phyloP scores from a whole-genome alignment of 2,329 filamentous ascomycete genomes.

The Penicillium sp. region DNA sequence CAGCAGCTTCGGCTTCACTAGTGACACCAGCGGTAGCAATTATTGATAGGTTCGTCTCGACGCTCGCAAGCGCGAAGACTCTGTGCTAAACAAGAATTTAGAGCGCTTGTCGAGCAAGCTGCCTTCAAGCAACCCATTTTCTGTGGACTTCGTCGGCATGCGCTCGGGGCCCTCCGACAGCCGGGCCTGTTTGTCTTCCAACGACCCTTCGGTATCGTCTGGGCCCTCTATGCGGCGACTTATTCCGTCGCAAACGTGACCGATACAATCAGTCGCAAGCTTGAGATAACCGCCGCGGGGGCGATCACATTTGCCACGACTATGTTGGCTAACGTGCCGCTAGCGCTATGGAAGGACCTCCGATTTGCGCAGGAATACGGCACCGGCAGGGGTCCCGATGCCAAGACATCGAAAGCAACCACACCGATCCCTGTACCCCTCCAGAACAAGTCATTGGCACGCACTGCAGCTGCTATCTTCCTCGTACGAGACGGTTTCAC shows the following conservation, averaged over 20 bases:
- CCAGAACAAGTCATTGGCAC: conserved; percentile 12
- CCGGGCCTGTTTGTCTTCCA: conserved; percentile 31
- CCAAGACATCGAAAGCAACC: conserved; percentile 59
- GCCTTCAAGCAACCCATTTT: conserved; percentile 22
- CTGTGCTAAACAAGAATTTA: conserved; percentile 1
- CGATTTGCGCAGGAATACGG: conserved; percentile 66
- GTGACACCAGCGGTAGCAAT: conserved; percentile 26
- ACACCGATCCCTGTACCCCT: neutral
- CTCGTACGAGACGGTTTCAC: conserved; percentile 76
- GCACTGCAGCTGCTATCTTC: conserved; percentile 56
- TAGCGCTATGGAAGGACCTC: conserved; percentile 31
- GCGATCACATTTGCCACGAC: conserved; percentile 63
- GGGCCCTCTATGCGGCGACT: conserved; percentile 71
- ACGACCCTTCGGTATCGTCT: conserved; percentile 38
- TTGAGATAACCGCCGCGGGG: conserved; percentile 50
- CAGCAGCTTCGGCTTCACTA: conserved; percentile 22
- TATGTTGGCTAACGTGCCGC: conserved; percentile 29
- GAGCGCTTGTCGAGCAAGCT: conserved; percentile 25
- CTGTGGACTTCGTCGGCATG: conserved; percentile 18
- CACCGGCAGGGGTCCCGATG: conserved; percentile 46
- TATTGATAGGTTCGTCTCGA: conserved; percentile 24
- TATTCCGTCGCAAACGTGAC: conserved; percentile 80
- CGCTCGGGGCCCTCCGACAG: conserved; percentile 17
- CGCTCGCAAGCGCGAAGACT: neutral
- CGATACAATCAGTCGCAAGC: conserved; percentile 67